Conservation (phyloP, 2,329 filamentous ascomycete species). For the Dothiorella sarmentorum region DNA sequence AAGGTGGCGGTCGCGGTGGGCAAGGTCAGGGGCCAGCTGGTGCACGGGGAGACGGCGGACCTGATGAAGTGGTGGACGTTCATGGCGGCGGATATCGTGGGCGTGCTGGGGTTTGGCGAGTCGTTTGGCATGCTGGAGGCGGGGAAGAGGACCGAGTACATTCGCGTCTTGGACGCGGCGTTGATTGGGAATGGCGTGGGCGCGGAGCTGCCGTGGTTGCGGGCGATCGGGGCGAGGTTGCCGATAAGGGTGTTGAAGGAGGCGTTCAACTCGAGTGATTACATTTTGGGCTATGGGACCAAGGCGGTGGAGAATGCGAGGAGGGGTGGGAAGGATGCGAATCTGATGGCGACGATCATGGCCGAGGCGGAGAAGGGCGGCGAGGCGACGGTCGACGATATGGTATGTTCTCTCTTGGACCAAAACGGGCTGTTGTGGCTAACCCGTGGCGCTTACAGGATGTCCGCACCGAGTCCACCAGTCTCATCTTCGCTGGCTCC, state of each 20-base stretch:
- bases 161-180: conserved; percentile 28
- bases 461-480: not conserved
- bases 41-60: conserved; percentile 30
- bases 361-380: conserved; percentile 22
- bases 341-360: conserved; percentile 28
- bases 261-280: conserved; percentile 23
- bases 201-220: conserved; percentile 30
- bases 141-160: conserved; percentile 30
- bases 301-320: conserved; percentile 22
- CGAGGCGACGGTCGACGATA: not conserved
- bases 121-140: conserved; percentile 38
- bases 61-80: conserved; percentile 39
- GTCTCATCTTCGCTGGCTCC: conserved; percentile 1
- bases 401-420: not conserved
- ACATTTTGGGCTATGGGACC: conserved; percentile 24
- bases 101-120: conserved; percentile 40
- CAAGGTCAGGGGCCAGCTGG: conserved; percentile 28
- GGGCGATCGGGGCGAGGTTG: conserved; percentile 23
- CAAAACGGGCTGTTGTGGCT: too few relatives aligned
- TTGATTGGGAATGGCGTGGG: conserved; percentile 32
- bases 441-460: not conserved
- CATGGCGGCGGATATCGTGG: conserved; percentile 40
- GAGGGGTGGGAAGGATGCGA: conserved; percentile 17
- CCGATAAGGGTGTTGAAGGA: conserved; percentile 23
- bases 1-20: conserved; percentile 33